Evolutionary conservation across 805 yeast genomes (phyloP), one percentile per base, ranked within the genome.

Genomic region (Ogataea siamensis): DNA sequence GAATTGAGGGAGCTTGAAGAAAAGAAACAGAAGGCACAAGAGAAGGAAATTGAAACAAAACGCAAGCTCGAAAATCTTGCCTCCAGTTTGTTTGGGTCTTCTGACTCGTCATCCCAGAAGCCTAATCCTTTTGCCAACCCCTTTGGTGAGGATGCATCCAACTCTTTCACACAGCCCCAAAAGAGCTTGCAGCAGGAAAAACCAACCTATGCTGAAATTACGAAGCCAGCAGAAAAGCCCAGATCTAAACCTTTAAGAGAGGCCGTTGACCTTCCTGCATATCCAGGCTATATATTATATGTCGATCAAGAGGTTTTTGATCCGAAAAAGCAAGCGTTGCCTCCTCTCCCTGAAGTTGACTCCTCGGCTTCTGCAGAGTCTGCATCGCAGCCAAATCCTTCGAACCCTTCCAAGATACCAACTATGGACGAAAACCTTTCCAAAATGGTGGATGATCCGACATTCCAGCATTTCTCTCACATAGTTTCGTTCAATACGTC

Each of bases 401-500:
- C 52, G 1, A 50, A 49, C n/a, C 40, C 47, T 17, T 51, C 53
- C 11, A 49, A 45, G 16, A 47, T 58, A 61, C 44, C 71, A 57
- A 47, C 69, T 62, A 47, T 39, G 19, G 71, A 75, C 1, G 76
- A 72, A 40, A 70, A 69, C 28, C 60, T 79, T 12, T 66, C 78
- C 2, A 71, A 68, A 35, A 67, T 79, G 63, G 62, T 83, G 37
- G 84, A 85, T 45, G 96, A 89, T 56, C 77, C 76, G 40, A 75
- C 74, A 5, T 93, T 93, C 61, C 87, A 85, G 54, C 74, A 79
- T 43, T 93, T 93, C 59, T 74, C 86, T 19, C 81, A 77, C 37
- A 68, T 78, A 2, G 83, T 86, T 9, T 82, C 83, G 9, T 83
- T 83, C 54, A 93, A 93, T 54, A 89, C 97, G 3, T 69, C 72